Evolutionary conservation across 75 land plant genomes (phyloP), one percentile per base, ranked within the genome.

Genomic region (Pinus tabuliformis): DNA sequence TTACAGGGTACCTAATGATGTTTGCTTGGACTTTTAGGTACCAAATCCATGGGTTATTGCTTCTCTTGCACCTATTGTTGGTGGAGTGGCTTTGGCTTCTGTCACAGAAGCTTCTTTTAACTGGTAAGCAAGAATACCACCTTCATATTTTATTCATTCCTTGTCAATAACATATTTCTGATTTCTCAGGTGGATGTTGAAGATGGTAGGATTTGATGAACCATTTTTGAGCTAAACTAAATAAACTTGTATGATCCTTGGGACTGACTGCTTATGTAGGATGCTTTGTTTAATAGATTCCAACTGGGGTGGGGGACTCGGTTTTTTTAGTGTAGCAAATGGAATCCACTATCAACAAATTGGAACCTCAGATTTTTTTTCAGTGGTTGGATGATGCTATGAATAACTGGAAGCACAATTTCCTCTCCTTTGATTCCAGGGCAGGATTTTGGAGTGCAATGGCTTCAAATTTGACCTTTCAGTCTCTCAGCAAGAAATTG

Each of bases 381-480:
- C 70, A 52, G 56, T 56, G 15, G 16, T 2, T 65, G 21, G 56
- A 75, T 75, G 21, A 33, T 58, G 63, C 62, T 13, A 6, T 15
- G 20, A 42, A 59, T 49, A 20, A 52, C 28, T 72, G 54, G 54
- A 52, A 39, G 15, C 28, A 72, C 11, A 22, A 8, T 72, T 37
- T 16, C 24, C 12, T 70, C 5, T 45, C 7, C 22, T 70, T 14
- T 20, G 21, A 37, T 70, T 72, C 71, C 84, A 95, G 98, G 99
- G 89, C 91, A 74, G 99, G 99, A 42, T 97, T 97, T 80, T 83
- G 91, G 90, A 94, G 95, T 82, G 99, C 99, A 59, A 97, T 94
- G 99, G 95, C 99, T 65, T 97, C 99, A 15, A 97, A 97, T 82
- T 54, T 97, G 70, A 86, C 95, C 13, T 90, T 89, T 64, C 99